Percentiles rank a stretch among this genome's conserved stretches.
These are phyloP conservation scores for Saccharomycopsis crataegensis DNA, from an alignment of 1,139 yeast genomes.

Conservation along the genomic window DNA sequence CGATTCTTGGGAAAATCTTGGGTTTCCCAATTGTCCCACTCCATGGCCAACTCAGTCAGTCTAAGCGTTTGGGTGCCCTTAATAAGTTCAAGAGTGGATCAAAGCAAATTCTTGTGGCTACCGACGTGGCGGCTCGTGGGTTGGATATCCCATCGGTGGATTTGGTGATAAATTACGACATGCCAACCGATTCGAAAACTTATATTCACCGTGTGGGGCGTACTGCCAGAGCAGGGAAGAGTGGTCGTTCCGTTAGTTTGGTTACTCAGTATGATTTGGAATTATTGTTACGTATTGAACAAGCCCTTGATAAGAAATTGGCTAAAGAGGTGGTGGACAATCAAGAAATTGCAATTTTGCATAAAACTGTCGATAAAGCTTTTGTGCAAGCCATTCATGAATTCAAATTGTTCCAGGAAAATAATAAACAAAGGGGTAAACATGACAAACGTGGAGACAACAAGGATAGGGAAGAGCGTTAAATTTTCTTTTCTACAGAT, in stretches of 20 bases:
- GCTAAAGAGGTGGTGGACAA: slow-evolving; percentile 74
- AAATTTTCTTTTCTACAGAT: slow-evolving; percentile 1
- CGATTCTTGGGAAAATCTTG: slow-evolving; percentile 68
- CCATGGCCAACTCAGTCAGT: slow-evolving; percentile 89
- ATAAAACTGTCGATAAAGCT: slow-evolving; percentile 87
- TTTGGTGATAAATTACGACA: slow-evolving; percentile 85
- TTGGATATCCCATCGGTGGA: slow-evolving; percentile 94
- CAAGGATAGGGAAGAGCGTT: slow-evolving; percentile 42
- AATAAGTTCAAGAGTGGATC: slow-evolving; percentile 87
- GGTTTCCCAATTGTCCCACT: slow-evolving; percentile 90
- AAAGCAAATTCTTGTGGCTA: slow-evolving; percentile 79
- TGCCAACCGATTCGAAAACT: slow-evolving; percentile 97
- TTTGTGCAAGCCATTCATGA: slow-evolving; percentile 84
- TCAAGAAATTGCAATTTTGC: slow-evolving; percentile 61
- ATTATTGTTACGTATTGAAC: slow-evolving; percentile 79
- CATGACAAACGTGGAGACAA: slow-evolving; percentile 35
- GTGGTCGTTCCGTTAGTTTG: slow-evolving; percentile 86
- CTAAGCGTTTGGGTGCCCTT: slow-evolving; percentile 86
- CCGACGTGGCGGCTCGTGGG: slow-evolving; percentile 98
- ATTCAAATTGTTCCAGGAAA: slow-evolving; percentile 67
- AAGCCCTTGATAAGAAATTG: slow-evolving; percentile 69
- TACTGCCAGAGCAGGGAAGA: slow-evolving; percentile 96
- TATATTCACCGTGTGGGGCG: slow-evolving; percentile 97
- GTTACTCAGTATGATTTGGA: slow-evolving; percentile 95
- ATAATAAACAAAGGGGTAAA: slow-evolving; percentile 31